Percentiles rank a stretch among this genome's conserved stretches.
Evolutionary conservation across 2,329 filamentous ascomycete genomes (phyloP).

Genomic region (Fusarium kyushuense): DNA sequence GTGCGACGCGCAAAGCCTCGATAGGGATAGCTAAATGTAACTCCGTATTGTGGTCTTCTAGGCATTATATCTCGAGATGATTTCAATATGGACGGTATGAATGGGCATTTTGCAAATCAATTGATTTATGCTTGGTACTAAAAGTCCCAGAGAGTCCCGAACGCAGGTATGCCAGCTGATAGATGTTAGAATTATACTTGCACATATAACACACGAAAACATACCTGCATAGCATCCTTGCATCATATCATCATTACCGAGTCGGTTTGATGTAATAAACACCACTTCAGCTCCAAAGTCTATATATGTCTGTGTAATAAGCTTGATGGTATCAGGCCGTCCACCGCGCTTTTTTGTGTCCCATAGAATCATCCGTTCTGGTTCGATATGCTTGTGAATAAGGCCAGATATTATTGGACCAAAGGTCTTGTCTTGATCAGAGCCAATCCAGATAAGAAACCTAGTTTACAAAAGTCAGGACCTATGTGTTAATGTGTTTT

Average conservation of each 20-base stretch:
- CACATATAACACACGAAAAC: no score
- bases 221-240: not conserved
- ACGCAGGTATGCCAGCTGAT: not conserved
- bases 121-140: no score
- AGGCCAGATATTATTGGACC: not conserved
- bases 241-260: not conserved
- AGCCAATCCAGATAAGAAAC: not conserved
- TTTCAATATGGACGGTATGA: no score
- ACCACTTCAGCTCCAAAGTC: not conserved
- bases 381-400: not conserved
- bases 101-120: no score
- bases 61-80: no score
- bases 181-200: no score
- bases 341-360: not conserved
- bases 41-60: no score
- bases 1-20: constrained; percentile 56
- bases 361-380: not conserved
- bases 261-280: not conserved
- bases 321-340: not conserved
- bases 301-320: not conserved
- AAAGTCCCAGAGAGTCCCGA: not conserved
- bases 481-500: no score
- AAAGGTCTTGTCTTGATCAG: not conserved
- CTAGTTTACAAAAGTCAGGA: no score
- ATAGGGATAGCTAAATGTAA: constrained; percentile 12